Evolutionary conservation across 345 rosid genomes (phyloP).

Genomic region (Cochlearia excelsa): DNA sequence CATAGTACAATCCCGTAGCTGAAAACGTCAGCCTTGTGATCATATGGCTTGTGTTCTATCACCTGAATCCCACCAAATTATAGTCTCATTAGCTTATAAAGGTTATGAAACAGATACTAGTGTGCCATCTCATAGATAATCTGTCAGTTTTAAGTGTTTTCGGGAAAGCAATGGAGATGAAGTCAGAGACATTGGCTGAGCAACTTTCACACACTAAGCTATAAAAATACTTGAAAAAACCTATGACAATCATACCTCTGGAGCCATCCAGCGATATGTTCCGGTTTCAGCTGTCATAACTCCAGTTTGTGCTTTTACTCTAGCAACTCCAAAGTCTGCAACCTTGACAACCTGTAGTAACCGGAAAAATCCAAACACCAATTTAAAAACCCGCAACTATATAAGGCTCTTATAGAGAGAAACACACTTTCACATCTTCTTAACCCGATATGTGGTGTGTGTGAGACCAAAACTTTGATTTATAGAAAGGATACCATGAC

Average conservation of each 20-base stretch:
- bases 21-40: conserved; percentile 94
- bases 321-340: conserved; percentile 98
- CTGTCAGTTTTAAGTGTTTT: too few species aligned
- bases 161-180: background rate
- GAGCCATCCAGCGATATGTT: conserved; percentile 99
- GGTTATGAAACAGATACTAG: conserved; percentile 4
- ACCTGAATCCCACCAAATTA: conserved; percentile 44
- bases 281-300: conserved; percentile 99
- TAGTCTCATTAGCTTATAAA: too few species aligned
- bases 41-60: conserved; percentile 94
- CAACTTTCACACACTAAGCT: too few species aligned
- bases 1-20: conserved; percentile 89
- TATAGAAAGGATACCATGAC: background rate
- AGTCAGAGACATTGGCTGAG: background rate
- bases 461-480: too few species aligned
- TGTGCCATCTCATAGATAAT: too few species aligned
- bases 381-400: too few species aligned
- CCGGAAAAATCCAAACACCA: too few species aligned
- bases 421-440: too few species aligned
- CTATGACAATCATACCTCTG: conserved; percentile 56
- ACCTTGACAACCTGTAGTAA: conserved; percentile 82
- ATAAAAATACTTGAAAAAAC: too few species aligned
- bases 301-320: conserved; percentile 87
- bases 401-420: too few species aligned
- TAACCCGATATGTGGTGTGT: too few species aligned